Conservation (phyloP, 2,329 filamentous ascomycete genomes). For the Fusarium zealandicum region DNA sequence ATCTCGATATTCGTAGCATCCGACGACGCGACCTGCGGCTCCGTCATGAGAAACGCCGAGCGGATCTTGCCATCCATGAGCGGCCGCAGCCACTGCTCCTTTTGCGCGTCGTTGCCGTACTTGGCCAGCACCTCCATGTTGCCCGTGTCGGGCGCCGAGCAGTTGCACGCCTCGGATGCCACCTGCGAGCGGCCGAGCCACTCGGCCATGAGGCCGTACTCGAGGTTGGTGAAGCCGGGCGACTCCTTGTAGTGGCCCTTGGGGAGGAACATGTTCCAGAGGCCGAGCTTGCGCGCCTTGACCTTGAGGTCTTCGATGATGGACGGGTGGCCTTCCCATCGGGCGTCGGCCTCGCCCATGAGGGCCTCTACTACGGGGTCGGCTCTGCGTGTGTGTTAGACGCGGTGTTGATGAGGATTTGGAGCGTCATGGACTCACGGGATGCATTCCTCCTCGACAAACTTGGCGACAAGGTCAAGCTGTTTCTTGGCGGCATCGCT, state of each 20-base stretch:
- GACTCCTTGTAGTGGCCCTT: constrained; percentile 96
- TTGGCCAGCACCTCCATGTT: constrained; percentile 97
- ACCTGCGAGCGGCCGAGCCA: constrained; percentile 85
- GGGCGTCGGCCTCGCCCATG: constrained; percentile 74
- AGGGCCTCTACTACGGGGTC: constrained; percentile 83
- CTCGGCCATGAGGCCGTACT: constrained; percentile 98
- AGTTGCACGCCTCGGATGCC: constrained; percentile 89
- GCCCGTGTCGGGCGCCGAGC: constrained; percentile 88
- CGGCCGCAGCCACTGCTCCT: constrained; percentile 81
- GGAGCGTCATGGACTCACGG: constrained; percentile 58
- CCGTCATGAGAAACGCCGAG: constrained; percentile 93
- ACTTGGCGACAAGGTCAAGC: constrained; percentile 88
- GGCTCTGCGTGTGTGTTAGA: constrained; percentile 57
- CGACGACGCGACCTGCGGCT: constrained; percentile 85
- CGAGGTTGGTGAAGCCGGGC: constrained; percentile 91
- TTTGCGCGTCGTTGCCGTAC: constrained; percentile 86
- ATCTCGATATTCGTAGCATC: constrained; percentile 95
- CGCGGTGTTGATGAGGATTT: not conserved
- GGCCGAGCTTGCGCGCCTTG: constrained; percentile 80
- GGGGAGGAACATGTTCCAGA: constrained; percentile 99
- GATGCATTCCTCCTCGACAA: constrained; percentile 95
- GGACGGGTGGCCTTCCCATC: constrained; percentile 81
- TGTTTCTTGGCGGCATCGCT: constrained; percentile 86
- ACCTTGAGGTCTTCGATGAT: constrained; percentile 90
- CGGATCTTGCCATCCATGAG: constrained; percentile 85